Evolutionary conservation across 2,329 filamentous ascomycete species (phyloP), one percentile per base, ranked within the genome.

Genomic region (Aspergillus ruber): DNA sequence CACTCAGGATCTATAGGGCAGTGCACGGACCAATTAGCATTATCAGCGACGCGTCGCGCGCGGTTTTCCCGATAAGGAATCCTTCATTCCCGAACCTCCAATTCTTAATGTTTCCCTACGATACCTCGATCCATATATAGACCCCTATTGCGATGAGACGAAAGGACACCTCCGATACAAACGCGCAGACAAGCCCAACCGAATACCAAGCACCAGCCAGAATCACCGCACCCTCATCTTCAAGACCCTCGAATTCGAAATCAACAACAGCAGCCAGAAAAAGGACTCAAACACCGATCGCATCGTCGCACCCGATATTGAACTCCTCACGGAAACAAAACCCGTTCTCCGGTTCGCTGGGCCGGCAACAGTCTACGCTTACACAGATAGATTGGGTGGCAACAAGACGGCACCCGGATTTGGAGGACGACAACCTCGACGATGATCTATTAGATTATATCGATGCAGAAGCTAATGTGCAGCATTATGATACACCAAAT

Each of bases 361-460:
- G 59, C 12, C 36, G 18, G 33, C 33, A 35, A 9, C 69, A 72
- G 42, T 62, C 66, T 2, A 72, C 69, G 0, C 60, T 72, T 13
- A 72, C 69, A 1, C 69, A 72, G 48, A 68, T 72, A 43, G 67
- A 66, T 33, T 71, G 65, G 44, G 66, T 69, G 41, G 61, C 60
- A 2, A 60, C 51, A 51, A 49, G 50, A 52, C 36, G 39, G 21
- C 33, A 43, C 48, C 47, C 42, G 29, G 56, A 59, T 43, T 10
- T 4, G 18, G 43, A 44, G 18, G 27, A 25, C 20, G 25, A 29
- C 25, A 10, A 29, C 25, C 29, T 38, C 13, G 42, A 29, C 40
- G 49, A 63, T 38, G 59, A 62, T 5, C 50, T 61, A 25, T 56
- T 66, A n/a, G 56, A 65, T 35, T 67, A 67, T 48, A 57, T 67